Base-by-base conservation (phyloP, 1,284 basidiomycete species). In the Apiotrichum laibachii region DNA sequence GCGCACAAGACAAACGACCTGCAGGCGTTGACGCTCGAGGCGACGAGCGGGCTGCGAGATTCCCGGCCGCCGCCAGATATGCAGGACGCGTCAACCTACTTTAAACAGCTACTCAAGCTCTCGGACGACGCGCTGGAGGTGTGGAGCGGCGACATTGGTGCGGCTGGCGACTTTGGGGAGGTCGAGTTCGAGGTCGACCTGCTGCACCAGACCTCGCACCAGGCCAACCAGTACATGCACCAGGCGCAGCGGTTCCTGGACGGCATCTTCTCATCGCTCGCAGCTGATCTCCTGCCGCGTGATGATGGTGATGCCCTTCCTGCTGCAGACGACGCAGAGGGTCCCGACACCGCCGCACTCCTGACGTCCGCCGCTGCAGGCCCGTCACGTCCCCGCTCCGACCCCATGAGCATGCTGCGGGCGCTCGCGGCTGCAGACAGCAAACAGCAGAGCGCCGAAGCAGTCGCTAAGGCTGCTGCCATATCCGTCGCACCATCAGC, bases 161-260 rank as follows among this genome's bases (percentile, higher is more conserved):
- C 52, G 39, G 57, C 31, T 21, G 68, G 67, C 15, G 69, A 77
- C 39, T 75, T 77, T 58, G 67, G 60, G 7, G 69, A 76, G 46
- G 74, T 79, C 54, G 77, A 78, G 63, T 75, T 66, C 61, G 74
- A 77, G 72, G 68, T 79, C 56, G 77, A 80, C 62, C 69, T 67
- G 34, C 62, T 79, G 1, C 69, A 70, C 35, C 73, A 76, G 48
- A 64, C 69, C 18, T 67, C 73, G 1, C 77, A 79, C 53, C 67
- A 71, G 0, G 76, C 76, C 0, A 59, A 72, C 21, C 77, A 78
- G 58, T 77, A 74, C 62, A 71, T 73, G 5, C 57, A 65, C 10
- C 74, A 76, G 61, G 67, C 75, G 2, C 66, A 67, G 10, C 67
- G 71, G 18, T 76, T 80, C 67, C 65, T 79, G 40, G 76, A 80